phyloP scores from a whole-genome alignment of 768 basidiomycete genomes.

The Gymnopilus dilepis region DNA sequence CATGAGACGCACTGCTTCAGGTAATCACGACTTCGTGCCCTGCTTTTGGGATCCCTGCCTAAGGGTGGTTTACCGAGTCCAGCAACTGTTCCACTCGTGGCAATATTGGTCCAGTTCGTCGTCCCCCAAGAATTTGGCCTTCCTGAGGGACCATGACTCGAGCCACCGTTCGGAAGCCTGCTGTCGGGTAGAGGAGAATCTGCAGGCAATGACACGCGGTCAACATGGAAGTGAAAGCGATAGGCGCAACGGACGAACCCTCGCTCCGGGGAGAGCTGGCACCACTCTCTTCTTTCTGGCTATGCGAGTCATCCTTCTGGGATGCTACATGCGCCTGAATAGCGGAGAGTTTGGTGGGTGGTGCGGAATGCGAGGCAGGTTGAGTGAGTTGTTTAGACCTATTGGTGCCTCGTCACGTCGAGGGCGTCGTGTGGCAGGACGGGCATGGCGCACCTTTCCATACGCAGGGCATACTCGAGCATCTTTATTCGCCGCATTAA shows the following conservation, averaged over 20 bases:
- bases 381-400: constrained; percentile 85
- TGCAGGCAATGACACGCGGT: constrained; percentile 31
- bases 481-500: constrained; percentile 97
- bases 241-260: constrained; percentile 47
- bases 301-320: constrained; percentile 74
- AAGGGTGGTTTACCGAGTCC: constrained; percentile 73
- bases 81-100: constrained; percentile 46
- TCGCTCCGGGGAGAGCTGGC: constrained; percentile 87
- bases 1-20: constrained; percentile 80
- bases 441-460: constrained; percentile 79
- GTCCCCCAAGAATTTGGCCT: constrained; percentile 64
- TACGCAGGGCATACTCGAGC: constrained; percentile 95
- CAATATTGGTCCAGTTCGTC: constrained; percentile 52
- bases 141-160: constrained; percentile 48
- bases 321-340: constrained; percentile 61
- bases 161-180: constrained; percentile 66
- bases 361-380: constrained; percentile 58
- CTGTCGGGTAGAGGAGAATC: constrained; percentile 78
- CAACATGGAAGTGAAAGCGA: background rate
- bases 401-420: constrained; percentile 31
- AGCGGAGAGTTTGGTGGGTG: constrained; percentile 68
- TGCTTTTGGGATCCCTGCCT: constrained; percentile 93
- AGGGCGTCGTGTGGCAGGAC: constrained; percentile 13
- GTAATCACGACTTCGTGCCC: constrained; percentile 94
- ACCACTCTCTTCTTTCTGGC: constrained; percentile 80